Evolutionary conservation across 768 basidiomycete species (phyloP).

Genomic region (Xerocomellus amylosporus): DNA sequence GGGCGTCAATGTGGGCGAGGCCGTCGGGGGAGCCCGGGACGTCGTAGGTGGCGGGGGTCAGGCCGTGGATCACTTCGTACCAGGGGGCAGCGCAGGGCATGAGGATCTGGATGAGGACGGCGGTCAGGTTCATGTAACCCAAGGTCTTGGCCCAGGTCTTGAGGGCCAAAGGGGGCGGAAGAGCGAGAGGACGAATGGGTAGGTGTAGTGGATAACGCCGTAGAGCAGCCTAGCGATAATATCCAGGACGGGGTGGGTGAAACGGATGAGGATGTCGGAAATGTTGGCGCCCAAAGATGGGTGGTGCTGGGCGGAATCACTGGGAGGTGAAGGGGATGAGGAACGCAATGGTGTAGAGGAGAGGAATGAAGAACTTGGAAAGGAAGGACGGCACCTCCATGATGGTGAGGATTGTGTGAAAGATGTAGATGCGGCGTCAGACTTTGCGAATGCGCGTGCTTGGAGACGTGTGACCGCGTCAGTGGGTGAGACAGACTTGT

Average conservation of each 20-base stretch:
- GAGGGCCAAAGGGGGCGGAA: conserved; percentile 68
- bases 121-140: conserved; percentile 89
- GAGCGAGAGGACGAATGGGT: conserved; percentile 84
- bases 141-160: conserved; percentile 85
- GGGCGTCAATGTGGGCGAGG: conserved; percentile 71
- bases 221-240: conserved; percentile 96
- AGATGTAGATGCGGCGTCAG: too few relatives aligned
- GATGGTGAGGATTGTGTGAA: too few relatives aligned
- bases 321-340: conserved; percentile 82
- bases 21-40: conserved; percentile 95
- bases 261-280: conserved; percentile 92
- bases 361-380: conserved; percentile 35
- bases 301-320: conserved; percentile 81
- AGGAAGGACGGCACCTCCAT: too few relatives aligned
- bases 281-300: conserved; percentile 93
- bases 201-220: conserved; percentile 86
- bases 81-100: conserved; percentile 96
- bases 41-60: conserved; percentile 50
- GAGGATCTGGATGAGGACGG: conserved; percentile 80
- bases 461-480: too few relatives aligned
- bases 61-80: conserved; percentile 97
- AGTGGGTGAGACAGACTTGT: too few relatives aligned
- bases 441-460: too few relatives aligned
- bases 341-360: conserved; percentile 66
- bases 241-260: conserved; percentile 90